These are phyloP conservation scores for Cryptosporidium tyzzeri DNA, from an alignment of 169 alveolate genomes.

Conservation along the genomic window DNA sequence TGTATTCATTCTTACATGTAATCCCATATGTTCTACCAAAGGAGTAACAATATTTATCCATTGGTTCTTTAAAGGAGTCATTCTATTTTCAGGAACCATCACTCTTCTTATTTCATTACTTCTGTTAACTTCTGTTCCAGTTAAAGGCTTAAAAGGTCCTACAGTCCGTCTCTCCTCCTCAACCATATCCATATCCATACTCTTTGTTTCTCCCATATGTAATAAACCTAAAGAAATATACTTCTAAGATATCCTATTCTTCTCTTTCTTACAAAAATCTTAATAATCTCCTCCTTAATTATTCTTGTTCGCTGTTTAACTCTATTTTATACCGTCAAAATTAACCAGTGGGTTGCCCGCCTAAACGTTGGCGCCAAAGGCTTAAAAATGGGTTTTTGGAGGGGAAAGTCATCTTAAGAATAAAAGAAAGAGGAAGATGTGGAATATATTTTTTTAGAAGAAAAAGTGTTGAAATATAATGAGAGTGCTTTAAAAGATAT, in stretches of 20 bases:
- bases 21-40: conserved; percentile 94
- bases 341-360: background rate
- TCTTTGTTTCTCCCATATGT: conserved; percentile 14
- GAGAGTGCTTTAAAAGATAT: background rate
- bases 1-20: conserved; percentile 94
- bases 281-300: background rate
- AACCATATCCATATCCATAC: conserved; percentile 6
- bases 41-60: conserved; percentile 94
- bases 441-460: background rate
- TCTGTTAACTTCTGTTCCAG: conserved; percentile 30
- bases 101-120: conserved; percentile 85
- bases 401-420: background rate
- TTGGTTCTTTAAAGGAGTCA: conserved; percentile 90
- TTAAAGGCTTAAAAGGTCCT: conserved; percentile 49
- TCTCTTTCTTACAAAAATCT: background rate
- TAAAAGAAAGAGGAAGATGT: background rate
- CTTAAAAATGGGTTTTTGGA: background rate
- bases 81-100: conserved; percentile 92
- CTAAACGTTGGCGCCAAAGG: background rate
- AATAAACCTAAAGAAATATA: background rate
- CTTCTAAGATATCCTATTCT: background rate
- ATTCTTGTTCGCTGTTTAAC: background rate
- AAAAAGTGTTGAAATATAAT: background rate
- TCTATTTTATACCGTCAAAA: conserved; percentile 2
- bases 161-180: conserved; percentile 18